Base-by-base conservation (phyloP, 805 yeast species). In the Spathaspora hagerdaliae region DNA sequence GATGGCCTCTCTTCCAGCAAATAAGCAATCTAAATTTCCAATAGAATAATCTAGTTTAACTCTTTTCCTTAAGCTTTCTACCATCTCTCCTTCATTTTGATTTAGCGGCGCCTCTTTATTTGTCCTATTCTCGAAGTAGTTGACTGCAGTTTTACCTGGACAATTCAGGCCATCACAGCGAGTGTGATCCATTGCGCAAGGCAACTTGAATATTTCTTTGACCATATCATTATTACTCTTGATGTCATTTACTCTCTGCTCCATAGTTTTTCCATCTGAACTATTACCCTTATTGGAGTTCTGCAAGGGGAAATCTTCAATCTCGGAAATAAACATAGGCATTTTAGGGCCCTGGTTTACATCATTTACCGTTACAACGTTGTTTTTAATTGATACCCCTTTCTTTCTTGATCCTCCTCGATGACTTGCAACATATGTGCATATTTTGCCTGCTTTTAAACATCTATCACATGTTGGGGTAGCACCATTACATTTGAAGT, bases 321-420 rank as follows among this genome's bases (percentile, higher is more conserved):
- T 56, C 44, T 56, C 60, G 5, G 41, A 31, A 6, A 46, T 24
- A 31, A 35, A 39, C 44, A 43, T 47, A 8, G 50, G 47, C 38
- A 46, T 37, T n/a, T 36, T 39, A 9, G 52, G 56, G n/a, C 50
- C 47, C 32, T 39, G 46, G 15, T 43, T 32, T 6, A 39, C 39
- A 31, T 47, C 44, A 31, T 38, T 43, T 6, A 46, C 27, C 19
- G 39, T 29, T 3, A 44, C 29, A 9, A 26, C 32, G 6, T 33
- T 24, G 14, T 29, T 34, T 15, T 44, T 49, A 40, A 54, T 64
- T 49, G 63, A 69, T 19, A 71, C 71, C 12, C 81, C 81, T 51
- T 72, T 77, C 50, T 65, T 74, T 38, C 82, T 58, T 6, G 80
- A 71, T 1, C 82, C 82, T 35, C 82, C 82, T 49, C 82, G 58